Evolutionary conservation across 768 basidiomycete genomes (phyloP), one percentile per base, ranked within the genome.

Genomic region (Pleurotus djamor): DNA sequence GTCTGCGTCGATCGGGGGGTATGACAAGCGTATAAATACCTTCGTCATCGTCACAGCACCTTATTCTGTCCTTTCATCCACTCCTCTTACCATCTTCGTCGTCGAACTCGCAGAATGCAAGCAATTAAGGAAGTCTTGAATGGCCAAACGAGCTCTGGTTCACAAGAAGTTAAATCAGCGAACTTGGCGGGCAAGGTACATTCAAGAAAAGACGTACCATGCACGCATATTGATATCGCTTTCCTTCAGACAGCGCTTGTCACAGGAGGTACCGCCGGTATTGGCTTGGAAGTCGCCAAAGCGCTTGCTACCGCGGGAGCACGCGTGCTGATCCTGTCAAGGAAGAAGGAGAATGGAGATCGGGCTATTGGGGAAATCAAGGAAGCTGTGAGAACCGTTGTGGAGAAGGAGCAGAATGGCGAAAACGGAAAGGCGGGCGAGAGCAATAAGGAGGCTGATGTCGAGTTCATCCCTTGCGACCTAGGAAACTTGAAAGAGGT

Each of bases 241-340:
- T 54, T 1, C 4, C 2, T 1, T 1, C 38, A 54, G 52, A 54
- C 52, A 0, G 52, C 35, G 7, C 52, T 54, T 7, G n/a, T 54
- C 5, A 54, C 52, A n/a, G 52, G 52, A 3, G 52, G 33, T 4
- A 54, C 38, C 1, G 57, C 70, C 1, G 77, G 80, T 1, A 68
- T 80, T 4, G 81, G 81, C 0, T 73, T 72, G 52, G 68, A 70
- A 1, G 77, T 74, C 1, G 71, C 75, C 36, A 70, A 71, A 41
- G 72, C 74, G 48, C 74, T 82, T 16, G 75, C 70, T 2, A 65
- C 67, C 4, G 67, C 68, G 16, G 78, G 80, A 10, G 79, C 80
- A 4, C 80, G 76, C 57, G 74, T 81, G 5, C 79, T 79, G 61
- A 69, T 82, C 64, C 74, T 69, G 0, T 74, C 76, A 2, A 71